Percentiles rank a stretch among this genome's conserved stretches.
These are phyloP conservation scores for Clarireedia monteithiana DNA, from an alignment of 2,329 filamentous ascomycete species.

Conservation along the genomic window DNA sequence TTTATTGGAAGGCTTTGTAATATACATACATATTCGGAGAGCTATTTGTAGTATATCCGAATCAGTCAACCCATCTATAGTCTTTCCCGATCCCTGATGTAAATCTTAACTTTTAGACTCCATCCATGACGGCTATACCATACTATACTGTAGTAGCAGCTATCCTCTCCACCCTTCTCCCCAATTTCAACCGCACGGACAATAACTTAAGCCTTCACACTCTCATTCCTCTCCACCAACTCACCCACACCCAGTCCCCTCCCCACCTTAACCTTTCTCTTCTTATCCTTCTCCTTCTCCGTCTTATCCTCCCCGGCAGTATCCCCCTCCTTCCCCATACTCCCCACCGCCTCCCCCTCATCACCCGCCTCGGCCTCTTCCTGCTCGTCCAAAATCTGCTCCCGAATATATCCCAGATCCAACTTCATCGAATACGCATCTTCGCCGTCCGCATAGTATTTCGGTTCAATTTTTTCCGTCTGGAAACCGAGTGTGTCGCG, in stretches of 20 bases:
- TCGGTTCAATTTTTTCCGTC: slow-evolving; percentile 75
- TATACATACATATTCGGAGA: background rate
- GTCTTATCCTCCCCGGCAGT: slow-evolving; percentile 57
- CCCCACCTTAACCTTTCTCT: slow-evolving; percentile 82
- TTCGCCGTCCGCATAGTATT: slow-evolving; percentile 97
- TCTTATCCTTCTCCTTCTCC: slow-evolving; percentile 56
- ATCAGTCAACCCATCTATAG: too few species aligned
- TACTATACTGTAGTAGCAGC: too few species aligned
- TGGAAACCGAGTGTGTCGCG: slow-evolving; percentile 85
- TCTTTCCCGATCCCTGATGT: too few species aligned
- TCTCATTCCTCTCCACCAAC: slow-evolving; percentile 65
- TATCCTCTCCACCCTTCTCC: too few species aligned
- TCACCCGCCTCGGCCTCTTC: slow-evolving; percentile 40
- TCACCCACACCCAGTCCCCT: slow-evolving; percentile 70
- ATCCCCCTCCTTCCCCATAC: slow-evolving; percentile 52
- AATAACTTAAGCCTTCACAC: slow-evolving; percentile 32
- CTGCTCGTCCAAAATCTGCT: slow-evolving; percentile 41
- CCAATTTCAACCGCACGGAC: too few species aligned
- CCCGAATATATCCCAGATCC: slow-evolving; percentile 56
- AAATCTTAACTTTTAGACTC: slow-evolving; percentile 3
- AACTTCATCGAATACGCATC: slow-evolving; percentile 93
- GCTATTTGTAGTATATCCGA: too few species aligned
- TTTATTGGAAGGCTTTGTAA: background rate
- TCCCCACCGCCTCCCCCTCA: slow-evolving; percentile 65
- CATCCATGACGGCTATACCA: slow-evolving; percentile 9